phyloP scores from a whole-genome alignment of 805 yeast species.

The Danielia reshetovae region DNA sequence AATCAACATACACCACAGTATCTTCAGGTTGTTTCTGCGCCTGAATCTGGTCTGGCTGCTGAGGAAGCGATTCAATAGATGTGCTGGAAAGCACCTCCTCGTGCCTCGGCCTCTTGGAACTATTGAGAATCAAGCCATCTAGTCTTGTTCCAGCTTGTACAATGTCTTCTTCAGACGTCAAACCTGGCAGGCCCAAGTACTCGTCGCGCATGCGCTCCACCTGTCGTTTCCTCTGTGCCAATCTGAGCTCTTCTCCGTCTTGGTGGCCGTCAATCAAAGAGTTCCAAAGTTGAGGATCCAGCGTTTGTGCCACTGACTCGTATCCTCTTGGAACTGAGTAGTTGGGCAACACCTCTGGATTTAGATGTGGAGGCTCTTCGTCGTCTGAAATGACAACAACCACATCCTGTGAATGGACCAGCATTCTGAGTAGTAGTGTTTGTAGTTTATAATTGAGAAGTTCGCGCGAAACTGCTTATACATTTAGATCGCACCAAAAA shows the following conservation, averaged over 20 bases:
- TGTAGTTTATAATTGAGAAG: neutral
- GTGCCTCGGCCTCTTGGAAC: neutral
- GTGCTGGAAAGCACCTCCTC: neutral
- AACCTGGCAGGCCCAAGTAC: neutral
- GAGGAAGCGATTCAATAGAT: too few relatives aligned
- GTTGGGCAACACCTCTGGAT: neutral
- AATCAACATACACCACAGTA: neutral
- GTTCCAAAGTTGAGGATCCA: neutral
- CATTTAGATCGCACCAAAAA: too few relatives aligned
- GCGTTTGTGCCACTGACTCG: neutral
- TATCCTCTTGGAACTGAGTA: neutral
- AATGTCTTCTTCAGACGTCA: neutral
- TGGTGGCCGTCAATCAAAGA: neutral
- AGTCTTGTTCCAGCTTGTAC: neutral
- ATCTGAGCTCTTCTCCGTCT: neutral
- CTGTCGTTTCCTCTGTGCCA: neutral
- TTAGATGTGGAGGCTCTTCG: neutral
- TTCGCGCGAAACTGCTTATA: neutral
- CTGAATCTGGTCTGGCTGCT: neutral
- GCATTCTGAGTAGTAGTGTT: constrained; percentile 2
- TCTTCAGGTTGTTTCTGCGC: neutral
- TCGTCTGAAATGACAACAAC: constrained; percentile 12
- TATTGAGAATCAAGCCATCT: neutral
- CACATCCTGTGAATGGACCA: constrained; percentile 3
- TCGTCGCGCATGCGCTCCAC: neutral